Conservation (phyloP, 495 filamentous ascomycete species). For the Baudoinia panamericana region DNA sequence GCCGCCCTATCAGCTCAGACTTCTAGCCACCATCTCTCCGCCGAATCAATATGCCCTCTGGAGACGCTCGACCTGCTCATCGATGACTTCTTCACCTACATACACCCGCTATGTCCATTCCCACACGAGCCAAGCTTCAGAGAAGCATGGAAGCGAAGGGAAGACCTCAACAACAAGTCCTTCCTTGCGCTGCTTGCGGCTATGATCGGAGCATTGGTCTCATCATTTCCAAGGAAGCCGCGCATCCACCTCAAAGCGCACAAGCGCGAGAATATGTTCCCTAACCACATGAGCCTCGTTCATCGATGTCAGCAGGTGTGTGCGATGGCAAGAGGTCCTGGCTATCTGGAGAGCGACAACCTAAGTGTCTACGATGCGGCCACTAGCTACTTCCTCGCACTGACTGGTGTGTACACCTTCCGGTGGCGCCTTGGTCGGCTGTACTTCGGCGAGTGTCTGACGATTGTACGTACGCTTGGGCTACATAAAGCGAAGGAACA, state of each 20-base stretch:
- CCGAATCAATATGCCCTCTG: constrained; percentile 64
- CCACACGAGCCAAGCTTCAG: constrained; percentile 81
- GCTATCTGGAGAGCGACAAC: constrained; percentile 49
- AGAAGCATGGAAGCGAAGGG: constrained; percentile 50
- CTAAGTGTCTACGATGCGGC: constrained; percentile 67
- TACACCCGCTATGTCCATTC: constrained; percentile 73
- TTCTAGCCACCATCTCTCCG: constrained; percentile 33
- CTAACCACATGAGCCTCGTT: constrained; percentile 58
- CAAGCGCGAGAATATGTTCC: constrained; percentile 41
- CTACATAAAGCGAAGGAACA: constrained; percentile 40
- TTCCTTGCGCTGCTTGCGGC: constrained; percentile 69
- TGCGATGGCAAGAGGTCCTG: constrained; percentile 53
- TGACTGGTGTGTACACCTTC: constrained; percentile 57
- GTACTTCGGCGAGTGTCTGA: constrained; percentile 62
- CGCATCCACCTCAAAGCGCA: constrained; percentile 55
- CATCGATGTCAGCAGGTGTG: constrained; percentile 62
- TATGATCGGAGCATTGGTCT: constrained; percentile 65
- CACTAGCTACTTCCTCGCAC: constrained; percentile 69
- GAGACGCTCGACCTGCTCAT: constrained; percentile 53
- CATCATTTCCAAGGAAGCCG: constrained; percentile 70
- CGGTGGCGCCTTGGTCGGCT: constrained; percentile 51
- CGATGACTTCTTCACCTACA: constrained; percentile 83
- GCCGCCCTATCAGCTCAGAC: constrained; percentile 31
- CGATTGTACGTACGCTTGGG: constrained; percentile 54
- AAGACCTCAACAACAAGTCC: constrained; percentile 52